These are phyloP conservation scores for Mimosa bimucronata DNA, from an alignment of 306 rosid species.

Conservation along the genomic window DNA sequence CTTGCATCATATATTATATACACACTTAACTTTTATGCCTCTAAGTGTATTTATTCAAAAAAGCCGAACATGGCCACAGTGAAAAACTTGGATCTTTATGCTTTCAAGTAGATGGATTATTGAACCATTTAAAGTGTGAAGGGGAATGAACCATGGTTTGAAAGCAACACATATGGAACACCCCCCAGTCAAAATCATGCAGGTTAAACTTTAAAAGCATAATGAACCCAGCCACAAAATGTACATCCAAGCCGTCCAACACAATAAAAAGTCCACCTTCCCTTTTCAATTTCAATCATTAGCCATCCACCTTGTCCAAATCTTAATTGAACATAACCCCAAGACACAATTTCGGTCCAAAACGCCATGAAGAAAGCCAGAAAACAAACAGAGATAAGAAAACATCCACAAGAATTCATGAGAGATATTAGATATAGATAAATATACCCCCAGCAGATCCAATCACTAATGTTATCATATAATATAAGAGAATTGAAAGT, in stretches of 20 bases:
- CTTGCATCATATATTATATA: constrained; percentile 41
- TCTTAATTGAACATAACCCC: background rate
- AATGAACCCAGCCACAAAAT: constrained; percentile 36
- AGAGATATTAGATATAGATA: background rate
- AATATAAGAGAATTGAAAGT: background rate
- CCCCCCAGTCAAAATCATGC: constrained; percentile 27
- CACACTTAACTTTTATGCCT: constrained; percentile 36
- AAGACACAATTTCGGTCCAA: background rate
- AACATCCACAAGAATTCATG: background rate
- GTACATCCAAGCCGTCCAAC: constrained; percentile 31
- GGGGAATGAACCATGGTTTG: constrained; percentile 37
- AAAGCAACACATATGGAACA: background rate
- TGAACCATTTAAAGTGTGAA: background rate
- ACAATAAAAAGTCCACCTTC: constrained; percentile 22
- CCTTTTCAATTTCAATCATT: constrained; percentile 16
- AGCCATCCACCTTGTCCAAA: background rate
- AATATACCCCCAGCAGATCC: background rate
- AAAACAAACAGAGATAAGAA: background rate
- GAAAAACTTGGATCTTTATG: constrained; percentile 42
- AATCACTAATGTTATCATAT: background rate
- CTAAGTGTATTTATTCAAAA: constrained; percentile 32
- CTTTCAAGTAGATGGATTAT: constrained; percentile 34
- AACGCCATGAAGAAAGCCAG: background rate
- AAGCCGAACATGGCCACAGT: constrained; percentile 40
- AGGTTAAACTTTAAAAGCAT: constrained; percentile 14